These are phyloP conservation scores for Kluyveromyces sp. DNA, from an alignment of 1,139 yeast species.

Conservation along the genomic window DNA sequence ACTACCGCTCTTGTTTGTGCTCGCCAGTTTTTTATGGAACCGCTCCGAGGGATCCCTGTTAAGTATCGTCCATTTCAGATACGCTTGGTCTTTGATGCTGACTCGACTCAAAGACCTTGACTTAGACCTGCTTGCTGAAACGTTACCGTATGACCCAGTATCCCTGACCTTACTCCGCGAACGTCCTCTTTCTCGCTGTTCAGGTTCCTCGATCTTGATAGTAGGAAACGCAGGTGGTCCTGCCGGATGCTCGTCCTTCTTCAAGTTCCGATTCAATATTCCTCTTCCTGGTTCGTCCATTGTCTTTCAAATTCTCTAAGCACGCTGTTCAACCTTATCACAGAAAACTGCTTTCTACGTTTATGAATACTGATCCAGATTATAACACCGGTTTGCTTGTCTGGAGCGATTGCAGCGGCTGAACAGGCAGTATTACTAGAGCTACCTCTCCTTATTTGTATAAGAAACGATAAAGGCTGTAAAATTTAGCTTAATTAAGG, in stretches of 20 bases:
- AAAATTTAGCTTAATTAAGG: no score
- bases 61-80: conserved; percentile 30
- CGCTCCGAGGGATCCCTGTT: conserved; percentile 42
- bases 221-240: conserved; percentile 6
- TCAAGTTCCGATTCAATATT: conserved; percentile 6
- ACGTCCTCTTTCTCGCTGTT: conserved; percentile 22
- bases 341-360: no score
- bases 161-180: conserved; percentile 23
- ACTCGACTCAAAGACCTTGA: conserved; percentile 23
- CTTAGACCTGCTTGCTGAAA: conserved; percentile 9
- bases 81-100: conserved; percentile 26
- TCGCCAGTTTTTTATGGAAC: conserved; percentile 31
- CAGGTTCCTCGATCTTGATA: conserved; percentile 10
- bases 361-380: no score
- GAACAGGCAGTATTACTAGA: no score
- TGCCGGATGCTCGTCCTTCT: conserved; percentile 3
- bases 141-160: conserved; percentile 1
- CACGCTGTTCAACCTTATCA: neutral
- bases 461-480: no score
- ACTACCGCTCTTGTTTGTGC: conserved; percentile 28
- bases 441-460: no score
- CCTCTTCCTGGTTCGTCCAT: conserved; percentile 11
- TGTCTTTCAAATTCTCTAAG: neutral
- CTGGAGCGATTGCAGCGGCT: no score
- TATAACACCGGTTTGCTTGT: no score